Conservation (phyloP, 331 rosid genomes). For the Malus hybrid region DNA sequence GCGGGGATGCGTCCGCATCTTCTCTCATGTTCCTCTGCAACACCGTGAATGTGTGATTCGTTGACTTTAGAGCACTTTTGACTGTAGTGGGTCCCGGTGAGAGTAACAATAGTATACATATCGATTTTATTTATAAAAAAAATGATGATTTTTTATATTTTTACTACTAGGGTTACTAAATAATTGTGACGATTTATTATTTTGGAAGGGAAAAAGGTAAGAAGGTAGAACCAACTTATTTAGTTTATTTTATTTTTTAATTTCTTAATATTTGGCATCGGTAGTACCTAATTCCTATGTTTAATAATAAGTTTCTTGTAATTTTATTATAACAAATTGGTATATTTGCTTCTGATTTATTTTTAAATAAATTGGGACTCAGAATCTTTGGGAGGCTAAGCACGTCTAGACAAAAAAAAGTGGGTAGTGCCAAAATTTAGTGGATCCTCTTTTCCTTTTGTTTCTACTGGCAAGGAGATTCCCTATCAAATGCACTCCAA, state of each 20-base stretch:
- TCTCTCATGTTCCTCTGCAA: conserved; percentile 93
- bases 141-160: not conserved
- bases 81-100: not conserved
- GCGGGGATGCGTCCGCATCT: conserved; percentile 59
- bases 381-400: conserved; percentile 21
- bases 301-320: not conserved
- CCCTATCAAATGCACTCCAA: not conserved
- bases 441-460: conserved; percentile 19
- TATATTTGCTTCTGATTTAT: not conserved
- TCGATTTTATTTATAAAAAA: not conserved
- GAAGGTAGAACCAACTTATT: not conserved
- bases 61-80: not conserved
- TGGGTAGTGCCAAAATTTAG: conserved; percentile 12
- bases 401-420: conserved; percentile 16
- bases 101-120: not conserved
- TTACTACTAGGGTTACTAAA: not conserved
- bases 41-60: conserved; percentile 64
- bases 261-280: not conserved
- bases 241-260: too few relatives aligned
- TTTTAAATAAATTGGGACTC: not conserved
- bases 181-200: not conserved
- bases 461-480: conserved; percentile 8
- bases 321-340: not conserved
- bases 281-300: not conserved
- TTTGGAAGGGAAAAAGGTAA: not conserved